Evolutionary conservation across 2,329 filamentous ascomycete genomes (phyloP), one percentile per base, ranked within the genome.

Genomic region (Diplodia intermedia): DNA sequence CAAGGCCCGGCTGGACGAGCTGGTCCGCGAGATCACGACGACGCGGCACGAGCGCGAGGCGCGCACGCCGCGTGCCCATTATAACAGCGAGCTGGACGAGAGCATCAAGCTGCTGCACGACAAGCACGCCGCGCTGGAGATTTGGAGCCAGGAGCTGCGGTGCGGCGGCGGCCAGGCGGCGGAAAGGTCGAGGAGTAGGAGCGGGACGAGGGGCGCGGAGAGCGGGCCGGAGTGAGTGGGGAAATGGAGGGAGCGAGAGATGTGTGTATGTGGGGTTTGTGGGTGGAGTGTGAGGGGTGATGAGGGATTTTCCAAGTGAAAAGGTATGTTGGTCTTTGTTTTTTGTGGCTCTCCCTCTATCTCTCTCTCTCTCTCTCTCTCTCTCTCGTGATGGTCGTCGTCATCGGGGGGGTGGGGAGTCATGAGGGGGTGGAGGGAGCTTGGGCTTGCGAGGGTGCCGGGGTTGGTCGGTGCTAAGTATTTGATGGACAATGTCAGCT

Each of bases 71-170:
- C 29, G 29, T 11, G 47, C 9, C 15, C 9, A 8, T 15, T 29
- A 23, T 33, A 33, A 12, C 26, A 20, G 26, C 43, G 40, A 50
- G 40, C 29, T 63, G 29, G 60, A 63, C 60, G 60, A 63, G 60
- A 63, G 47, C 47, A 63, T 63, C 60, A 63, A 63, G 60, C 60
- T 63, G 60, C 60, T 63, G 60, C 60, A 63, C 47, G 60, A 63
- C 60, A 31, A 33, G 23, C 60, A 63, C 31, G 60, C n/a, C 8
- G 60, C 60, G 43, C 47, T 63, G 14, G 60, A 63, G 60, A 23
- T 63, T 6, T 63, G 60, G 60, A 63, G 60, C 47, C 60, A 63
- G 60, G 60, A 63, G 60, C 47, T 63, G 47, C 9, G 31, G 60
- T 63, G 60, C 56, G 5, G 7, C 7, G 55, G 55, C 26, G 33